Conservation (phyloP, 1,284 basidiomycete genomes). For the Heterobasidion annosum region DNA sequence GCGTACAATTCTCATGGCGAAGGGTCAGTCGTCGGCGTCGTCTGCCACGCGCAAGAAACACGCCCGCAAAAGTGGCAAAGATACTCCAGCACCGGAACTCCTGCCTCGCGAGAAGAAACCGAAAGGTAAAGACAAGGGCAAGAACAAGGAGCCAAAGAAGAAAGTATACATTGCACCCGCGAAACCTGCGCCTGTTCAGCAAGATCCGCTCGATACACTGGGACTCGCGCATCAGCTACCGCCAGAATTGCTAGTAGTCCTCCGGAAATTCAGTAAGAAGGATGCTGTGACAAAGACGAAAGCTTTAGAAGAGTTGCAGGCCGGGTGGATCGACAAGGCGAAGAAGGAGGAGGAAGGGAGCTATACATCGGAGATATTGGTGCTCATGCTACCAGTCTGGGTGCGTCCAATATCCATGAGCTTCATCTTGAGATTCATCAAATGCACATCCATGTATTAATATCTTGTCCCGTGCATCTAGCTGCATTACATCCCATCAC, state of each 20-base stretch:
- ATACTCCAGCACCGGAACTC: conserved; percentile 17
- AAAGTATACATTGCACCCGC: conserved; percentile 82
- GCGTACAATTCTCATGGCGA: conserved; percentile 24
- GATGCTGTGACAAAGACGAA: conserved; percentile 81
- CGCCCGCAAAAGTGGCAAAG: conserved; percentile 45
- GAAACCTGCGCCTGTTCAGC: conserved; percentile 77
- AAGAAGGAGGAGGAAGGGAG: conserved; percentile 17
- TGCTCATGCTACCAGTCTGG: conserved; percentile 80
- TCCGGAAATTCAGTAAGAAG: conserved; percentile 85
- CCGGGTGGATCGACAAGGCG: conserved; percentile 50
- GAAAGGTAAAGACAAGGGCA: conserved; percentile 40
- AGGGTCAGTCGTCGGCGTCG: conserved; percentile 64
- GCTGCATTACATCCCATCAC: conserved; percentile 80
- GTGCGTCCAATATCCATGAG: conserved; percentile 36
- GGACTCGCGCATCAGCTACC: conserved; percentile 74
- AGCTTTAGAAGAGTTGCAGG: conserved; percentile 80
- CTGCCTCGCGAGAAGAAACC: conserved; percentile 35
- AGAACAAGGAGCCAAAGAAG: conserved; percentile 61
- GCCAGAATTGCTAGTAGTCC: conserved; percentile 77
- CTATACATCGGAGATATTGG: conserved; percentile 37
- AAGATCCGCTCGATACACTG: conserved; percentile 87
- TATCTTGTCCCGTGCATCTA: conserved; percentile 19
- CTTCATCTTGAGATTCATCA: neutral
- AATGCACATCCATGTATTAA: neutral
- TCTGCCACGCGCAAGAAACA: conserved; percentile 84